Base-by-base conservation (phyloP, 257 asterid genomes). In the Eustoma russellianum region DNA sequence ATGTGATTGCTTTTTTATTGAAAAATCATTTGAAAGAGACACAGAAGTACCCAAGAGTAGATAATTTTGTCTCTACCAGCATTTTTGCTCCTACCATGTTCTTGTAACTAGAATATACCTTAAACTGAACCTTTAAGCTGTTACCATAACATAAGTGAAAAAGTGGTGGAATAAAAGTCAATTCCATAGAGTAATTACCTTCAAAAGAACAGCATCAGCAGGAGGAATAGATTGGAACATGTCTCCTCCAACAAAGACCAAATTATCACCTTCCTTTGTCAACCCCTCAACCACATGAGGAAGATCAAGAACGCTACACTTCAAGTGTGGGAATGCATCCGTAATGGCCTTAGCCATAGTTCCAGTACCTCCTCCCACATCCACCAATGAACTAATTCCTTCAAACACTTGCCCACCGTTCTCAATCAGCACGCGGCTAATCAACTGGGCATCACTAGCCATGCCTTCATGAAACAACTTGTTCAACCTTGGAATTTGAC, bases 381-480 rank as follows among this genome's bases (percentile, higher is more conserved):
- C 60, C 17, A 55, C 60, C 19, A 55, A 16, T 1, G 60, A 55
- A 11, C 33, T 41, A 19, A 71, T 13, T 35, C 69, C 77, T 1
- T 17, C 57, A 24, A 66, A 71, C 11, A 66, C 75, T 13, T 46
- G 50, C 55, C 17, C 50, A 3, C 58, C 50, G 0, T 60, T 28
- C 28, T 41, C 55, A 6, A 52, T 34, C 6, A 63, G 60, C 40
- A 67, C 35, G 14, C 19, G 30, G 28, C 53, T 30, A 0, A 72
- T 52, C 59, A 63, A 34, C 46, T 46, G 17, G 3, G 71, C 46
- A 60, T 67, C 67, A 33, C 65, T 53, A 9, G 71, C 64, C 74
- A 72, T 72, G 6, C 53, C 74, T 13, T 56, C 66, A 55, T 72
- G 64, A 9, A 72, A 63, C 24, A 55, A 47, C 7, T 55, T 46